phyloP scores from a whole-genome alignment of 805 yeast species.

The Pichia rugopelliculosa region DNA sequence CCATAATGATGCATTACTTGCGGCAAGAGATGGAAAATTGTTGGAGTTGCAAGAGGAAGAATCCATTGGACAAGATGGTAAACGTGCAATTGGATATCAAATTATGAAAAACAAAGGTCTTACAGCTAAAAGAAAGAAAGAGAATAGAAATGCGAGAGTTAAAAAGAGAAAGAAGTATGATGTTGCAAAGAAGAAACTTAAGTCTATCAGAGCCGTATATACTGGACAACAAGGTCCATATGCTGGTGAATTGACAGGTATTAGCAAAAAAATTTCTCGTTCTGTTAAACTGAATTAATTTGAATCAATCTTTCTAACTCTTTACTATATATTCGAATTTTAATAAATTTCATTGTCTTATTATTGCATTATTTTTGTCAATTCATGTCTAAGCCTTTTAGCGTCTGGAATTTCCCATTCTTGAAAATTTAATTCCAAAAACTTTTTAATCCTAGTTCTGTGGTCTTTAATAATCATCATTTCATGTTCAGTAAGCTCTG shows the following conservation, averaged over 20 bases:
- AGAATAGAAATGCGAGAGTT: constrained; percentile 90
- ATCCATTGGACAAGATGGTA: constrained; percentile 68
- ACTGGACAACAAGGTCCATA: constrained; percentile 69
- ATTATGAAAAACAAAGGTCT: constrained; percentile 94
- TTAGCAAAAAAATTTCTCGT: constrained; percentile 86
- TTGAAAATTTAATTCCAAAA: constrained; percentile 7
- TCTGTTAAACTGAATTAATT: constrained; percentile 38
- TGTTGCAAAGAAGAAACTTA: constrained; percentile 86
- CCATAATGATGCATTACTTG: constrained; percentile 63
- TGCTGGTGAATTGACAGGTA: constrained; percentile 95
- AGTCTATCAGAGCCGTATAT: constrained; percentile 86
- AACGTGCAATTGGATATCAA: constrained; percentile 92
- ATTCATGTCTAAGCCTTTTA: background rate
- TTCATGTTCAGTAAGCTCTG: background rate
- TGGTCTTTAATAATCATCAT: background rate
- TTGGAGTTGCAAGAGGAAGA: constrained; percentile 52
- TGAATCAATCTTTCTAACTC: background rate
- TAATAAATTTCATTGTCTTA: background rate
- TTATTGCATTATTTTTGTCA: background rate
- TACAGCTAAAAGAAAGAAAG: constrained; percentile 89
- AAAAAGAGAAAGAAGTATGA: constrained; percentile 98
- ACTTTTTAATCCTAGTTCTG: background rate
- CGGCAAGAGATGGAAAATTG: constrained; percentile 79
- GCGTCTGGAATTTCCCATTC: constrained; percentile 15
- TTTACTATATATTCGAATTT: constrained; percentile 1